These are phyloP conservation scores for Fusarium armeniacum DNA, from an alignment of 2,329 filamentous ascomycete species.

Conservation along the genomic window DNA sequence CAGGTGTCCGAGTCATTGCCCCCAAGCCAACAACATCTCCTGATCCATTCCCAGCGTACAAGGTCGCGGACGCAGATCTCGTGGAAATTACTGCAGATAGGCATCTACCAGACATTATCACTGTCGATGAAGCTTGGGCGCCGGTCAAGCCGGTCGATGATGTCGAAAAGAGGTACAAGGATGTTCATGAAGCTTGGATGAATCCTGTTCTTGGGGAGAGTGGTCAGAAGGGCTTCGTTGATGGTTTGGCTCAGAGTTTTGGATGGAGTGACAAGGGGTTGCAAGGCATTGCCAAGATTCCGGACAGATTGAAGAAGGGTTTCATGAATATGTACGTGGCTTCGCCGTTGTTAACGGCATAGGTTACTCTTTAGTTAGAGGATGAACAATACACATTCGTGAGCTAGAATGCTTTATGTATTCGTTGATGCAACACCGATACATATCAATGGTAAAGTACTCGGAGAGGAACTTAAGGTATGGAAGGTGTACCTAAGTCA, in stretches of 20 bases:
- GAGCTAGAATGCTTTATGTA: too few relatives aligned
- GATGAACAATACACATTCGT: too few relatives aligned
- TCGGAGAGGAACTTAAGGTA: too few relatives aligned
- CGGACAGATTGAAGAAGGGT: not conserved
- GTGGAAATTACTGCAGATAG: not conserved
- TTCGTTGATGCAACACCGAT: too few relatives aligned
- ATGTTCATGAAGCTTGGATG: not conserved
- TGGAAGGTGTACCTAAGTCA: too few relatives aligned
- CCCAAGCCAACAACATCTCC: slow-evolving; percentile 12
- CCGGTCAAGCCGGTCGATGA: not conserved
- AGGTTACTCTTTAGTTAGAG: not conserved
- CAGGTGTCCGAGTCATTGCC: slow-evolving; percentile 10
- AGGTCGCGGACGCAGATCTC: slow-evolving; percentile 14
- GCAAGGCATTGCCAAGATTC: slow-evolving; percentile 1
- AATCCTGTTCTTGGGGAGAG: not conserved
- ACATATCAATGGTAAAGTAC: too few relatives aligned
- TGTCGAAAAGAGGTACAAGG: not conserved
- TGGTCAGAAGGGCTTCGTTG: not conserved
- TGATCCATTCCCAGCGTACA: slow-evolving; percentile 3
- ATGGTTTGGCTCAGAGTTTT: not conserved
- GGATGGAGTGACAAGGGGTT: not conserved
- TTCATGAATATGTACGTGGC: slow-evolving; percentile 21
- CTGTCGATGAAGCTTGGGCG: not conserved
- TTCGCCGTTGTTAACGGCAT: not conserved
- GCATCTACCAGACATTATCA: not conserved